Evolutionary conservation across 2,329 filamentous ascomycete species (phyloP).

Genomic region (Volutella citrinella): DNA sequence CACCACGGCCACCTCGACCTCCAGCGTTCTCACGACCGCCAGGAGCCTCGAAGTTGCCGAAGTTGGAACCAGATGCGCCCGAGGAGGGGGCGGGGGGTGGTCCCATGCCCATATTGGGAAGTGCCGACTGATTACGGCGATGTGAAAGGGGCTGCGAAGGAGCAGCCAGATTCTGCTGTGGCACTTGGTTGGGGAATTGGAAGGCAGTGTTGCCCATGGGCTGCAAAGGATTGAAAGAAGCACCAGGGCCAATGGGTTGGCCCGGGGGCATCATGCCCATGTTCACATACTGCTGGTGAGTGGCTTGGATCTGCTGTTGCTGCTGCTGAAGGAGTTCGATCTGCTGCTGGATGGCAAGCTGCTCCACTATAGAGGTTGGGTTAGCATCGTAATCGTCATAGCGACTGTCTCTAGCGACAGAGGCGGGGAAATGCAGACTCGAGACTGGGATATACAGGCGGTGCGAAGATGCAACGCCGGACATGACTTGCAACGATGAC

Average conservation of each 20-base stretch:
- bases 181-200: conserved; percentile 80
- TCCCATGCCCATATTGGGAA: conserved; percentile 88
- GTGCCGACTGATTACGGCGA: conserved; percentile 95
- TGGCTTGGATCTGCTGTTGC: conserved; percentile 94
- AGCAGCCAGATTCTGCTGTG: conserved; percentile 72
- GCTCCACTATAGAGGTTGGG: conserved; percentile 68
- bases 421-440: not conserved
- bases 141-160: conserved; percentile 80
- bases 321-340: conserved; percentile 97
- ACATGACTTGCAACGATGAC: too few relatives aligned
- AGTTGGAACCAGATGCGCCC: conserved; percentile 74
- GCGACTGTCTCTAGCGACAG: too few relatives aligned
- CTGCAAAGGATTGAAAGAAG: conserved; percentile 75
- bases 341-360: conserved; percentile 95
- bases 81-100: conserved; percentile 89
- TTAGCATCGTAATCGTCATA: conserved; percentile 20
- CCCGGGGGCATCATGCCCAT: conserved; percentile 91
- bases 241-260: conserved; percentile 68
- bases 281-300: conserved; percentile 95
- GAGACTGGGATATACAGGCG: too few relatives aligned
- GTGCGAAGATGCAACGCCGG: too few relatives aligned
- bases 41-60: conserved; percentile 74
- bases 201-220: conserved; percentile 78
- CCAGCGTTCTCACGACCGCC: conserved; percentile 33
- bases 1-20: conserved; percentile 69